phyloP scores from a whole-genome alignment of 1,284 basidiomycete genomes.

The Ceratobasidium sp. region DNA sequence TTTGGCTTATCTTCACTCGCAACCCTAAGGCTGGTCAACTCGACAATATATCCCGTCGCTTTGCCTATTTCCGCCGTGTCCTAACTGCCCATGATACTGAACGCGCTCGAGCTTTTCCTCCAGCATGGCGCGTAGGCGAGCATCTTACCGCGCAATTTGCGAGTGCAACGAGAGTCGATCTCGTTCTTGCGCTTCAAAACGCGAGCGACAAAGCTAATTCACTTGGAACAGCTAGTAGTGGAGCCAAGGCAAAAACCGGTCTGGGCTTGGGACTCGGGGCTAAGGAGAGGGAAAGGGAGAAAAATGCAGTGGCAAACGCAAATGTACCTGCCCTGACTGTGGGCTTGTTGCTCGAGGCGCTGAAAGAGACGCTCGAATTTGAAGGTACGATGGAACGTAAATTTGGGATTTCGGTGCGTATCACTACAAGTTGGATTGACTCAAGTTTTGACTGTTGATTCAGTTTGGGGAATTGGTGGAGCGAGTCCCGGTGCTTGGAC shows the following conservation, averaged over 20 bases:
- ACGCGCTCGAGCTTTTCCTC: slow-evolving; percentile 83
- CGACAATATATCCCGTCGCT: slow-evolving; percentile 93
- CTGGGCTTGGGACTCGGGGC: slow-evolving; percentile 9
- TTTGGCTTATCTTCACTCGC: not conserved
- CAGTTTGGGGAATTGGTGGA: slow-evolving; percentile 47
- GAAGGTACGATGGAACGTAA: slow-evolving; percentile 83
- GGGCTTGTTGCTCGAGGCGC: slow-evolving; percentile 81
- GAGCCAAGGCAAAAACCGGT: not conserved
- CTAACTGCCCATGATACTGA: slow-evolving; percentile 90
- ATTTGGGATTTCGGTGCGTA: slow-evolving; percentile 79
- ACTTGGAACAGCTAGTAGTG: not conserved
- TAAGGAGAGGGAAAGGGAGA: slow-evolving; percentile 51
- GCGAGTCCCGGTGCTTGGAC: slow-evolving; percentile 23
- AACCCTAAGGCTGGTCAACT: slow-evolving; percentile 80
- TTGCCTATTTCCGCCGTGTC: slow-evolving; percentile 96
- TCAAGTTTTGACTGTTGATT: not conserved
- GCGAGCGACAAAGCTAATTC: slow-evolving; percentile 25
- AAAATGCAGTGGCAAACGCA: slow-evolving; percentile 48
- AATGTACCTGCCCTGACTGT: slow-evolving; percentile 74
- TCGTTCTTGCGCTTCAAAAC: slow-evolving; percentile 30
- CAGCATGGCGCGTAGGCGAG: slow-evolving; percentile 86
- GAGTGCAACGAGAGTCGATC: slow-evolving; percentile 73
- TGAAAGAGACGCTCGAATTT: slow-evolving; percentile 89
- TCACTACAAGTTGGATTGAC: not conserved
- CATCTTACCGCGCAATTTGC: slow-evolving; percentile 84